Conservation (phyloP, 2,329 filamentous ascomycete genomes). For the Zasmidium cellare region DNA sequence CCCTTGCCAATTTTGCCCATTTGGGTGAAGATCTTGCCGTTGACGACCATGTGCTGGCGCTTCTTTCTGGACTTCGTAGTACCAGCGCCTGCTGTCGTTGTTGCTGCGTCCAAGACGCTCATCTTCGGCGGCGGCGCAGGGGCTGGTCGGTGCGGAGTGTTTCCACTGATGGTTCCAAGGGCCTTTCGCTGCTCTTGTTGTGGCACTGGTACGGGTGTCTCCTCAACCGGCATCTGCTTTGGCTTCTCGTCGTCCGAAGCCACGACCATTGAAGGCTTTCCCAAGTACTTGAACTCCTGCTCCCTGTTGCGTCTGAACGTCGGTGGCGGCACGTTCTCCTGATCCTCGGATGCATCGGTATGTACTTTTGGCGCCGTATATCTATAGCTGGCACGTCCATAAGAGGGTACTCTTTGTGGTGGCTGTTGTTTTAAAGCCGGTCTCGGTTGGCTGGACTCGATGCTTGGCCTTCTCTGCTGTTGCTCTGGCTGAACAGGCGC, state of each 20-base stretch:
- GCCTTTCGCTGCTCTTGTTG: slow-evolving; percentile 43
- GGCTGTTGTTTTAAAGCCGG: slow-evolving; percentile 31
- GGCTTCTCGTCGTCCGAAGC: slow-evolving; percentile 48
- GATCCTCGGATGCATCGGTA: slow-evolving; percentile 67
- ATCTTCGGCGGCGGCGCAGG: slow-evolving; percentile 87
- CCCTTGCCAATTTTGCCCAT: slow-evolving; percentile 89
- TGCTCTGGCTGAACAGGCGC: slow-evolving; percentile 5
- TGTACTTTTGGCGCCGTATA: slow-evolving; percentile 49
- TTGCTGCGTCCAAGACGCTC: slow-evolving; percentile 91
- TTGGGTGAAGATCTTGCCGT: slow-evolving; percentile 86
- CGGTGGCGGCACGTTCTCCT: slow-evolving; percentile 79
- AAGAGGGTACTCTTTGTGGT: slow-evolving; percentile 39
- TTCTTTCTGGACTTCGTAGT: slow-evolving; percentile 74
- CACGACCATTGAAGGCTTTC: slow-evolving; percentile 57
- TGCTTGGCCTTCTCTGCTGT: slow-evolving; percentile 24
- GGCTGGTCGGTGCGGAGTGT: slow-evolving; percentile 76
- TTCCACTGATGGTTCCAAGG: slow-evolving; percentile 57
- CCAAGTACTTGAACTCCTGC: slow-evolving; percentile 54
- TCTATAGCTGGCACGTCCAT: slow-evolving; percentile 47
- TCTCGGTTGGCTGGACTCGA: slow-evolving; percentile 24
- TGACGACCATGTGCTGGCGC: slow-evolving; percentile 80
- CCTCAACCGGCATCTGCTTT: slow-evolving; percentile 42
- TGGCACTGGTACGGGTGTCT: slow-evolving; percentile 40
- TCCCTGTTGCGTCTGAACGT: slow-evolving; percentile 66
- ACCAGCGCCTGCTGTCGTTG: slow-evolving; percentile 76